phyloP scores from a whole-genome alignment of 2,329 filamentous ascomycete genomes.

The Domatiomyces globalis region DNA sequence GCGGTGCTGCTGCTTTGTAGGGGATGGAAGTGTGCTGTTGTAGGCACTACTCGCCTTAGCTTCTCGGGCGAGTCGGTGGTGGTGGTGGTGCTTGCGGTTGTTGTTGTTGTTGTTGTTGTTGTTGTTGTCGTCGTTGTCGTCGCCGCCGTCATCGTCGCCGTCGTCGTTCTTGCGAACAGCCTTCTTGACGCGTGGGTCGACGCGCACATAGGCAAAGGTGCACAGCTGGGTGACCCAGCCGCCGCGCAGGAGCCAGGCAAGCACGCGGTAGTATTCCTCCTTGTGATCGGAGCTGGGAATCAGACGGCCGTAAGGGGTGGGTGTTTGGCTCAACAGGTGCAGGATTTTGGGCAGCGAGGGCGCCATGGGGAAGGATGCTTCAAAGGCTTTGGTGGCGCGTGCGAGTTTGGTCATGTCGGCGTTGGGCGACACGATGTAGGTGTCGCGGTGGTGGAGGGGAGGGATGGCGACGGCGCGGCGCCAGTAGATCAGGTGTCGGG shows the following conservation, averaged over 20 bases:
- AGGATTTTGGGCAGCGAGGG: conserved; percentile 77
- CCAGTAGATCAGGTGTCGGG: conserved; percentile 92
- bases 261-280: conserved; percentile 72
- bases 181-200: conserved; percentile 67
- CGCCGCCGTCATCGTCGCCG: conserved; percentile 6
- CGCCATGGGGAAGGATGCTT: conserved; percentile 65
- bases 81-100: background rate
- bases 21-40: no score
- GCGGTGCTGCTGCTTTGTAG: background rate
- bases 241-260: conserved; percentile 83
- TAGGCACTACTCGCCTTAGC: background rate
- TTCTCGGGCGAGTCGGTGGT: no score
- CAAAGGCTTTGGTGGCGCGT: conserved; percentile 56
- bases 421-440: conserved; percentile 83
- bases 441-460: conserved; percentile 76
- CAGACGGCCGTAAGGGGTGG: conserved; percentile 67
- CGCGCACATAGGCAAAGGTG: conserved; percentile 78
- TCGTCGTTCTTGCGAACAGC: conserved; percentile 53
- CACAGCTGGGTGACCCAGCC: conserved; percentile 90
- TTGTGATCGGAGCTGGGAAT: conserved; percentile 81
- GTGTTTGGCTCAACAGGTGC: conserved; percentile 58
- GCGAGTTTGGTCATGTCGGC: conserved; percentile 62
- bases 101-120: background rate
- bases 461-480: conserved; percentile 81
- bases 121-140: background rate